A percentile compares a stretch with the other conserved stretches of the same genome.
Evolutionary conservation across 2,329 filamentous ascomycete species (phyloP).

Genomic region (Penicillium sp.): DNA sequence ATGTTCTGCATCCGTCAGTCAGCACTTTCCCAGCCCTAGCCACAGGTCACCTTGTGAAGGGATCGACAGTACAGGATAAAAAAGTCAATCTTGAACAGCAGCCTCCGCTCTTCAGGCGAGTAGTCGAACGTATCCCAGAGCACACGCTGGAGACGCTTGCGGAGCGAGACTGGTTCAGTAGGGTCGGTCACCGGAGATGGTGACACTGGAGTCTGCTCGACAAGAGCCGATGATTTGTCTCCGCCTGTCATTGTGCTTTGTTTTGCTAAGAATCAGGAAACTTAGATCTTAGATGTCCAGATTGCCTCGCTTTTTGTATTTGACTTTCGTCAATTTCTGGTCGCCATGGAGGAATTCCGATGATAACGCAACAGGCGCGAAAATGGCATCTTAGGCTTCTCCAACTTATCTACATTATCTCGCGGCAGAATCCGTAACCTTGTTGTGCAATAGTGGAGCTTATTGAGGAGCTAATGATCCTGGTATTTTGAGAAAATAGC

Average conservation of each 20-base stretch:
- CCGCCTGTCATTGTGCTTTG: too few species aligned
- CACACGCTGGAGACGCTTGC: not conserved
- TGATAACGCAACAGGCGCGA: not conserved
- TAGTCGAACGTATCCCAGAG: constrained; percentile 3
- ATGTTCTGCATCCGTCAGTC: not conserved
- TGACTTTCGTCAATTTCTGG: not conserved
- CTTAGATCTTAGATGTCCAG: too few species aligned
- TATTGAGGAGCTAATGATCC: too few species aligned
- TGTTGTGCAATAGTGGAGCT: too few species aligned
- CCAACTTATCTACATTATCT: not conserved
- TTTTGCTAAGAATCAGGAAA: too few species aligned
- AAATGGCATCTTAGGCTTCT: not conserved
- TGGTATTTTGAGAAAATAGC: too few species aligned
- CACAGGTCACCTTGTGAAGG: too few species aligned
- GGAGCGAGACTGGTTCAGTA: not conserved
- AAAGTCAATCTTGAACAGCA: constrained; percentile 4
- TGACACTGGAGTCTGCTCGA: not conserved
- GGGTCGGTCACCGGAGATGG: too few species aligned
- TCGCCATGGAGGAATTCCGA: not conserved
- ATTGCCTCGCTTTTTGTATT: too few species aligned
- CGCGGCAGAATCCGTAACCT: too few species aligned
- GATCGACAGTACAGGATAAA: constrained; percentile 1
- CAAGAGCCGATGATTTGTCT: not conserved
- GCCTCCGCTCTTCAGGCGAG: not conserved
- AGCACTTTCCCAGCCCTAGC: not conserved